Base-by-base conservation (phyloP, 306 rosid genomes). In the Cicer chorassanicum region DNA sequence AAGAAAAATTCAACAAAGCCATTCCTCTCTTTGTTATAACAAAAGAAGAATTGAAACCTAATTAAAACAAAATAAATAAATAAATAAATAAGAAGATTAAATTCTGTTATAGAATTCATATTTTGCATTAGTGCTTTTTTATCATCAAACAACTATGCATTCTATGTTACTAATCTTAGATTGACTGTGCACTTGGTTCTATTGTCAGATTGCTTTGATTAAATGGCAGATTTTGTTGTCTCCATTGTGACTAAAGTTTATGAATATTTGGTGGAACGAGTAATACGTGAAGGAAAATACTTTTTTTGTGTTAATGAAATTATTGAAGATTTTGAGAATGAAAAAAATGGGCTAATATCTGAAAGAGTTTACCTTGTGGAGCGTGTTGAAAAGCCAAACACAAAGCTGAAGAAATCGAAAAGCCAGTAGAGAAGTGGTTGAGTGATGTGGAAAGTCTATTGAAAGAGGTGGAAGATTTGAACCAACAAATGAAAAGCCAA, bases 361-460 rank as follows among this genome's bases (percentile, higher is more conserved):
- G 72, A 70, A 70, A 70, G 57, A 38, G 72, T 40, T 6, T 6
- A 9, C 19, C 46, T 68, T 10, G 11, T 12, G 2, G 46, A 24
- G 11, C 55, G 68, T 7, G 65, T 61, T 36, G 24, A 61, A 29
- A 9, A 38, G 82, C 65, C 60, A 62, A 40, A 10, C 9, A 24
- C 2, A 61, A 42, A 40, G 9, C 72, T 9, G 77, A 78, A 62
- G 34, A 12, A n/a, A 62, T 78, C 42, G 72, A 40, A 24, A 34
- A 40, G 6, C 65, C 55, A 1, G 72, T 70, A 18, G 51, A 41
- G 1, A 50, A 50, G 8, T 78, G 82, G 77, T 1, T 66, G 38
- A 21, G 13, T 61, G 60, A 78, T 21, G 77, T 78, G 65, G 5
- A 41, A 4, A 42, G 6, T n/a, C 9, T 78, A 6, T 3, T 78